Evolutionary conservation across 164 flowering plant species (phyloP).

Genomic region (Amborella trichopoda): DNA sequence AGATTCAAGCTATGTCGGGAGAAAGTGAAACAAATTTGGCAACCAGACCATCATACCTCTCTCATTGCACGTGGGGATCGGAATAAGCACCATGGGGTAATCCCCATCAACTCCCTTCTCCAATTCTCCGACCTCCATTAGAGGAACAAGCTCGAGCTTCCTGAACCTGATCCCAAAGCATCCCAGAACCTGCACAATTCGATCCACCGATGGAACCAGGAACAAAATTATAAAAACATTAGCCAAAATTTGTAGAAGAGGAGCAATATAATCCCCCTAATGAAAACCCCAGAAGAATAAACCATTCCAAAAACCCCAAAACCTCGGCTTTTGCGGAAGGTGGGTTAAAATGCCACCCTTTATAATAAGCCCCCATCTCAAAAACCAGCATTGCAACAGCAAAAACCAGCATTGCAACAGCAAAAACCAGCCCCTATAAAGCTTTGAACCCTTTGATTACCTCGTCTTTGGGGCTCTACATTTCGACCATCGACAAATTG

Average conservation of each 20-base stretch:
- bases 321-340: no score
- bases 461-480: constrained; percentile 23
- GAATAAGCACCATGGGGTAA: constrained; percentile 90
- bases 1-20: no score
- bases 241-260: constrained; percentile 78
- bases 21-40: no score
- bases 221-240: constrained; percentile 64
- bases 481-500: constrained; percentile 17
- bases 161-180: constrained; percentile 82
- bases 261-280: constrained; percentile 84
- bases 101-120: constrained; percentile 29
- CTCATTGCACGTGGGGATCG: constrained; percentile 99
- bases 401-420: constrained; percentile 48
- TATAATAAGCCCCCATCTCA: constrained; percentile 68
- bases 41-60: no score
- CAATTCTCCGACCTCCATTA: constrained; percentile 32
- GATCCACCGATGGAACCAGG: constrained; percentile 71
- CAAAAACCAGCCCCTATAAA: constrained; percentile 55
- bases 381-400: constrained; percentile 54
- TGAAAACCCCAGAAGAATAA: constrained; percentile 70
- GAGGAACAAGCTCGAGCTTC: constrained; percentile 63
- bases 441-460: constrained; percentile 45
- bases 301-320: no score
- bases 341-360: constrained; percentile 69
- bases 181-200: constrained; percentile 69